Evolutionary conservation across 2,329 filamentous ascomycete species (phyloP).

Genomic region (Pyricularia sp.): DNA sequence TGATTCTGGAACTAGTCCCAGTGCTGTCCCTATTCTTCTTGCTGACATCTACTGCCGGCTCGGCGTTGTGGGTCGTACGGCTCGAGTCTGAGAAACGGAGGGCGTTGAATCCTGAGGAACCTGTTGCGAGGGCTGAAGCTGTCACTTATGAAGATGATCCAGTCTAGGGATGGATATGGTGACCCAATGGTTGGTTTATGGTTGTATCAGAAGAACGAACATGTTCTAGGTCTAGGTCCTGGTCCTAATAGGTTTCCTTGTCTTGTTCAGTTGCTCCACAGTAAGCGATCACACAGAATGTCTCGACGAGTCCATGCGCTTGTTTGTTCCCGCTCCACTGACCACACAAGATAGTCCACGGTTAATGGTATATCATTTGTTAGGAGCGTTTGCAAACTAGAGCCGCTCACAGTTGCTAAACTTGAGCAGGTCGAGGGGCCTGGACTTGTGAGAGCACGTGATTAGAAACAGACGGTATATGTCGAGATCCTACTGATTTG

Average conservation of each 20-base stretch:
- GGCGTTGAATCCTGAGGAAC: conserved; percentile 20
- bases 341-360: background rate
- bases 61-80: conserved; percentile 73
- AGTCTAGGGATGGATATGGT: conserved; percentile 1
- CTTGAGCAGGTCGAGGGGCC: background rate
- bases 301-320: background rate
- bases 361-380: background rate
- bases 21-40: conserved; percentile 90
- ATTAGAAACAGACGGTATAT: background rate
- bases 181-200: background rate
- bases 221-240: background rate
- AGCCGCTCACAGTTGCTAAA: background rate
- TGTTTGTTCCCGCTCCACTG: background rate
- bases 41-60: conserved; percentile 71
- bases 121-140: conserved; percentile 50
- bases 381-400: background rate
- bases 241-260: background rate
- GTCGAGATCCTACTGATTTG: too few species aligned
- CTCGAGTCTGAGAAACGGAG: conserved; percentile 47
- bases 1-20: conserved; percentile 69
- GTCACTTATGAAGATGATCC: conserved; percentile 16
- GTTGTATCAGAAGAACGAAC: background rate
- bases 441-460: background rate
- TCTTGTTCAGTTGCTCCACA: background rate
- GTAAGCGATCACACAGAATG: background rate